Conservation (phyloP, 148 eudicot genomes). For the Polygonum maritimum region DNA sequence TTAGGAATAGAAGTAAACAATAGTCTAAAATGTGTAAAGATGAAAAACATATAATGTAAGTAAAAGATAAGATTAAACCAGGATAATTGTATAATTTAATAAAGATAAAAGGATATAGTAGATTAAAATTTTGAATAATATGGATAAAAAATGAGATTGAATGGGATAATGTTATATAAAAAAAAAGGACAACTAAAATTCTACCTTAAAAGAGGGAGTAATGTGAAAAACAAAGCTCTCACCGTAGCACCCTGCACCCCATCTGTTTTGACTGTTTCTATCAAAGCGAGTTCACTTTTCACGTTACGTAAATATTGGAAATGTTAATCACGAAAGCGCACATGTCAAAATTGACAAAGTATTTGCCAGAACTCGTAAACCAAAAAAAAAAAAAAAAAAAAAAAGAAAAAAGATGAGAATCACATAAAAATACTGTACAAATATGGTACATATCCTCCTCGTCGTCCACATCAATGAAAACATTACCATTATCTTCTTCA, state of each 20-base stretch:
- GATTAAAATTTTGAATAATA: no score
- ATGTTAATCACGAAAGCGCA: not conserved
- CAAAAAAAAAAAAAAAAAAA: not conserved
- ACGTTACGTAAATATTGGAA: not conserved
- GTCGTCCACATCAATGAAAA: not conserved
- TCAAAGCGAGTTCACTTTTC: not conserved
- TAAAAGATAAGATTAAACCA: no score
- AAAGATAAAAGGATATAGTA: no score
- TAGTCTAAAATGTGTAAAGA: no score
- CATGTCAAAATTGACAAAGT: not conserved
- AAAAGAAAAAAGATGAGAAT: not conserved
- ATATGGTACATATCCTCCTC: constrained; percentile 16
- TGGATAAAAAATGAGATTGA: no score
- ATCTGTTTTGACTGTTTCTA: not conserved
- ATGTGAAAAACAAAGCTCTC: not conserved
- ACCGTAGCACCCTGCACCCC: no score
- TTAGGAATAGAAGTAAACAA: no score
- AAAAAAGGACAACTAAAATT: no score
- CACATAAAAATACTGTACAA: constrained; percentile 16
- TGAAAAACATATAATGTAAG: no score
- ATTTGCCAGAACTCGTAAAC: not conserved
- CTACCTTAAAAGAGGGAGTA: no score
- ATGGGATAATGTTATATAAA: no score
- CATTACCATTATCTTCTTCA: not conserved
- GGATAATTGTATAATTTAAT: no score